Conservation (phyloP, 805 yeast genomes). For the Saturnispora saitoi region DNA sequence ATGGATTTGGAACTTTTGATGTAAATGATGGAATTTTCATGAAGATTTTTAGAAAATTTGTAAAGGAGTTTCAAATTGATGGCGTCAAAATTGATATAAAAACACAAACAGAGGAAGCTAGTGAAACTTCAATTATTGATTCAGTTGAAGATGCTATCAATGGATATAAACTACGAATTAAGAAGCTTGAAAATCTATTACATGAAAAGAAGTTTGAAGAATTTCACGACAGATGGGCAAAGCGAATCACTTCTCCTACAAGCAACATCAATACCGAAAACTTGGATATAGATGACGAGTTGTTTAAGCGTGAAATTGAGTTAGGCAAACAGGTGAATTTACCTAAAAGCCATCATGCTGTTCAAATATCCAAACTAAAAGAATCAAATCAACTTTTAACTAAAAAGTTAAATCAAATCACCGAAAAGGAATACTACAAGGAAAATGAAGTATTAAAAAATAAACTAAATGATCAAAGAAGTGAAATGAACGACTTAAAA, state of each 20-base stretch:
- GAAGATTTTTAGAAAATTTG: slow-evolving; percentile 34
- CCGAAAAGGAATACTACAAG: slow-evolving; percentile 10
- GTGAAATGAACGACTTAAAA: slow-evolving; percentile 15
- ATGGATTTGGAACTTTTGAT: slow-evolving; percentile 27
- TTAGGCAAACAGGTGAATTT: slow-evolving; percentile 21
- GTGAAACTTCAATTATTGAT: not conserved
- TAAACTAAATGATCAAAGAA: not conserved
- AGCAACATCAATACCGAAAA: slow-evolving; percentile 1
- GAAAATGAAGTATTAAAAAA: slow-evolving; percentile 13
- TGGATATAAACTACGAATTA: slow-evolving; percentile 65
- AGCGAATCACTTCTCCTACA: slow-evolving; percentile 5
- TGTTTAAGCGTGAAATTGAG: slow-evolving; percentile 12
- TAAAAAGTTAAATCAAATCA: slow-evolving; percentile 13
- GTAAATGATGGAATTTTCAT: slow-evolving; percentile 27
- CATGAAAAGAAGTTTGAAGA: slow-evolving; percentile 64
- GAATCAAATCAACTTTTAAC: slow-evolving; percentile 18
- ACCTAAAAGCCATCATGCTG: slow-evolving; percentile 25
- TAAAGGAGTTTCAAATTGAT: slow-evolving; percentile 37
- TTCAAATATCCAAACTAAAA: slow-evolving; percentile 18
- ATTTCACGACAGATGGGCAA: slow-evolving; percentile 33
- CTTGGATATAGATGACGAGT: slow-evolving; percentile 6
- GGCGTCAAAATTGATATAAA: slow-evolving; percentile 30
- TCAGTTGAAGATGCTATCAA: slow-evolving; percentile 36
- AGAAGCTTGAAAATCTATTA: slow-evolving; percentile 64
- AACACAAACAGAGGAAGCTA: slow-evolving; percentile 11